Percentiles rank a stretch among this genome's conserved stretches.
Conservation (phyloP, 257 asterid species). For the Euphrasia confusa region DNA sequence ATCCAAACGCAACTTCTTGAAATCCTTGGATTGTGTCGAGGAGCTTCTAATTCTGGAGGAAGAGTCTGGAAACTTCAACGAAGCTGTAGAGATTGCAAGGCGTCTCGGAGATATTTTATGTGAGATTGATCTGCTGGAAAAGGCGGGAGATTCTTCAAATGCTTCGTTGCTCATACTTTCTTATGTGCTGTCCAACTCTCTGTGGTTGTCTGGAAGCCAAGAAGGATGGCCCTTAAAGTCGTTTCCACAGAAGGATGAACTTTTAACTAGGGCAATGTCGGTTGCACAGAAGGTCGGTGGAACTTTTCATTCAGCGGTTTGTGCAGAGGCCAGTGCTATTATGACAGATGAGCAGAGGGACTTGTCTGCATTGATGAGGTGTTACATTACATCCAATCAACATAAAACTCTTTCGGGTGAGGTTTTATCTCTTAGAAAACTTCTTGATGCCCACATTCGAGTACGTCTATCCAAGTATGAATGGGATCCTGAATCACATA, state of each 20-base stretch:
- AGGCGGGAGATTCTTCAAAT: constrained; percentile 27
- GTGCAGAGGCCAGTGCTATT: constrained; percentile 32
- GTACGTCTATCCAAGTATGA: constrained; percentile 25
- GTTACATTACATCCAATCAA: constrained; percentile 25
- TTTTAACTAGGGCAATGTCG: constrained; percentile 33
- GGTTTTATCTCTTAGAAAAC: constrained; percentile 33
- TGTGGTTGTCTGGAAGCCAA: constrained; percentile 38
- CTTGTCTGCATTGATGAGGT: constrained; percentile 30
- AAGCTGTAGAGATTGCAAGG: constrained; percentile 52
- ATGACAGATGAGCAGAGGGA: constrained; percentile 29
- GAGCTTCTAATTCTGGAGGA: constrained; percentile 49
- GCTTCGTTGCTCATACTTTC: constrained; percentile 36
- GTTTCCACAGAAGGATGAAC: constrained; percentile 32
- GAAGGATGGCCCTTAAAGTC: constrained; percentile 54
- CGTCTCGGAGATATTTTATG: constrained; percentile 34
- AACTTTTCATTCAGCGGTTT: constrained; percentile 27
- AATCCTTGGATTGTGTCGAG: constrained; percentile 34
- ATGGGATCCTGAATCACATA: constrained; percentile 31
- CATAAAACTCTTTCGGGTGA: constrained; percentile 25
- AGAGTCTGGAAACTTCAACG: constrained; percentile 45
- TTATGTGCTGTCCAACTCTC: constrained; percentile 33
- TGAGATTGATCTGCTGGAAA: constrained; percentile 40
- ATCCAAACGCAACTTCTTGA: constrained; percentile 42
- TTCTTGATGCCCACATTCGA: constrained; percentile 43
- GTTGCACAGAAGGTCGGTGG: constrained; percentile 32